A percentile compares a stretch with the other conserved stretches of the same genome.
Conservation (phyloP, 768 basidiomycete species). For the Boletus subcaerulescens region DNA sequence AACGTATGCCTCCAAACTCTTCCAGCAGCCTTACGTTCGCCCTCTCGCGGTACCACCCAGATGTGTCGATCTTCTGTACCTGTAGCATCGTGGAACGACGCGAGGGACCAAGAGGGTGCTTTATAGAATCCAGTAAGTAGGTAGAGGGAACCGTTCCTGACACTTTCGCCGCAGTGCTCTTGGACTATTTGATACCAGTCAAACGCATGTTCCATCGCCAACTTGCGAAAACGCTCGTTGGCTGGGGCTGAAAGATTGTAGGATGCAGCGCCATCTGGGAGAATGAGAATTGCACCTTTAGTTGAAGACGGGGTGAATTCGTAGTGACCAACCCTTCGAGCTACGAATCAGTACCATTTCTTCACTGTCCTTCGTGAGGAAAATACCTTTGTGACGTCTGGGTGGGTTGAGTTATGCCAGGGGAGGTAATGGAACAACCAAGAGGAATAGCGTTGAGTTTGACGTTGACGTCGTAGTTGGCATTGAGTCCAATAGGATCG, state of each 20-base stretch:
- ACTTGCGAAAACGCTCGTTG: constrained; percentile 5
- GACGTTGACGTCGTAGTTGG: too few species aligned
- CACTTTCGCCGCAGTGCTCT: background rate
- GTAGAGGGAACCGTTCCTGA: background rate
- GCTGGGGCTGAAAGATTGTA: constrained; percentile 8
- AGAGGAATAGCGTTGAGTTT: too few species aligned
- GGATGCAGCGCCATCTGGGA: constrained; percentile 27
- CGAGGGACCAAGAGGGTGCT: background rate
- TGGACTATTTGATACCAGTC: constrained; percentile 23
- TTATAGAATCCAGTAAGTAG: background rate
- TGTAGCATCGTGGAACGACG: background rate
- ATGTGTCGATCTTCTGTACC: background rate
- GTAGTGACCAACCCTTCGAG: background rate
- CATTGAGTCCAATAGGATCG: too few species aligned
- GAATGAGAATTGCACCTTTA: constrained; percentile 28
- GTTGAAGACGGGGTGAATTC: background rate
- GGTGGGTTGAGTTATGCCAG: too few species aligned
- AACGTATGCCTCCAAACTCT: background rate
- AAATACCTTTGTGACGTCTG: too few species aligned
- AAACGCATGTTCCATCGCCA: constrained; percentile 14
- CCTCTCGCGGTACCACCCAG: background rate
- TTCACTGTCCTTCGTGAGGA: too few species aligned
- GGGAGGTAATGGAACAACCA: too few species aligned
- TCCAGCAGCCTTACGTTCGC: background rate
- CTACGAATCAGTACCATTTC: background rate